Evolutionary conservation across 805 yeast genomes (phyloP).

Genomic region (Candida railenensis): DNA sequence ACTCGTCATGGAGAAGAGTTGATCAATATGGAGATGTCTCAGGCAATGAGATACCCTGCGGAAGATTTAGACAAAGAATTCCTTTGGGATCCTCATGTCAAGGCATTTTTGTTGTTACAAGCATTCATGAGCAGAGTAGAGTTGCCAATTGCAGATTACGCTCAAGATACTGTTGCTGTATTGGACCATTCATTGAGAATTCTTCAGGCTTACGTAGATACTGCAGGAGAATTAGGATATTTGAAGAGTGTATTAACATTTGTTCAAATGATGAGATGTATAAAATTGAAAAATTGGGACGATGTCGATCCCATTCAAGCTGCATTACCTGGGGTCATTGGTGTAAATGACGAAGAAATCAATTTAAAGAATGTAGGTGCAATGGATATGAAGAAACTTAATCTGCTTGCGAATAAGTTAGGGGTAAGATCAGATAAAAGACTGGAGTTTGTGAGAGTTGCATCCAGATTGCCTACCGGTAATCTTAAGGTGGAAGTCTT

Average conservation of each 20-base stretch:
- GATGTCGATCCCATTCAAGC: constrained; percentile 67
- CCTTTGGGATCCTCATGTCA: constrained; percentile 88
- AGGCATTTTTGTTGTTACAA: constrained; percentile 68
- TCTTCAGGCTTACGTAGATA: constrained; percentile 88
- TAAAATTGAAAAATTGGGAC: constrained; percentile 87
- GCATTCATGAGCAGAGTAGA: constrained; percentile 71
- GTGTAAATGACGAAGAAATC: not conserved
- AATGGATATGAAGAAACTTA: constrained; percentile 32
- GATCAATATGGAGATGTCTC: constrained; percentile 80
- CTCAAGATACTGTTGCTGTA: constrained; percentile 90
- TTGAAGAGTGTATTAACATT: constrained; percentile 59
- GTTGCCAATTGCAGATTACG: constrained; percentile 91
- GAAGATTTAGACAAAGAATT: constrained; percentile 56
- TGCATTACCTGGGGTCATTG: constrained; percentile 47
- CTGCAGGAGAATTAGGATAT: constrained; percentile 80
- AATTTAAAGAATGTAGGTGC: constrained; percentile 44
- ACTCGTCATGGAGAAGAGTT: constrained; percentile 91
- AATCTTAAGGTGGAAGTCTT: constrained; percentile 39
- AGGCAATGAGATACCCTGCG: constrained; percentile 62
- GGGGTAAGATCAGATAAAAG: constrained; percentile 41
- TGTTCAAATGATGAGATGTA: constrained; percentile 73
- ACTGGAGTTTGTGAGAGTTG: constrained; percentile 52
- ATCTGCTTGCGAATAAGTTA: constrained; percentile 33
- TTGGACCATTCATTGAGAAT: constrained; percentile 93
- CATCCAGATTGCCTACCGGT: constrained; percentile 63